Evolutionary conservation across 2,329 filamentous ascomycete species (phyloP).

Genomic region (Neophaeococcomyces mojaviensis): DNA sequence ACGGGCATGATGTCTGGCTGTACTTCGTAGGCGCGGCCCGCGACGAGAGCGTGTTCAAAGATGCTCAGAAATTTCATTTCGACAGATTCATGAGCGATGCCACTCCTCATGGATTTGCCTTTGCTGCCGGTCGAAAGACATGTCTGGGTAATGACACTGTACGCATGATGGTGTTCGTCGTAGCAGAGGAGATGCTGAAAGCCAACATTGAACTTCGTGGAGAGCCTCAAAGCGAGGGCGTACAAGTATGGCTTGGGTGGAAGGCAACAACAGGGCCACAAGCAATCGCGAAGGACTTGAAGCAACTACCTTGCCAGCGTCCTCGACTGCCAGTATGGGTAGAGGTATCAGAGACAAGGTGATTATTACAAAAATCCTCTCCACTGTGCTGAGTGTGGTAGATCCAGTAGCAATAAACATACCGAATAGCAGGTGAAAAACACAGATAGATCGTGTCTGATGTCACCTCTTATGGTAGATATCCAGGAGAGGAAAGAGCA

Average conservation of each 20-base stretch:
- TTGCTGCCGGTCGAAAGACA: neutral
- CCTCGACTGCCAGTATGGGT: constrained; percentile 9
- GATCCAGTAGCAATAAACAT: too few species aligned
- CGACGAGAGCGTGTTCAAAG: neutral
- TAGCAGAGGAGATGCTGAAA: neutral
- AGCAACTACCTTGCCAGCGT: constrained; percentile 21
- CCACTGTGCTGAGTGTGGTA: too few species aligned
- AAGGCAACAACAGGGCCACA: constrained; percentile 11
- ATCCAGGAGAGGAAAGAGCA: too few species aligned
- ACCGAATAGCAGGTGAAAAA: too few species aligned
- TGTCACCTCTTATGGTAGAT: too few species aligned
- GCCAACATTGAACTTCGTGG: constrained; percentile 1
- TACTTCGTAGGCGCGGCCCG: neutral
- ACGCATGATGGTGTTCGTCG: neutral
- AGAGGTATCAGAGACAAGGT: too few species aligned
- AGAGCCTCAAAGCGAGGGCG: constrained; percentile 13
- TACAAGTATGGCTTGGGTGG: constrained; percentile 24
- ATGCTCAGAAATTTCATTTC: neutral
- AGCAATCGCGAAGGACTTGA: constrained; percentile 22
- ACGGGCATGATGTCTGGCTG: neutral
- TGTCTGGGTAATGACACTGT: neutral
- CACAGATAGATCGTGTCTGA: too few species aligned
- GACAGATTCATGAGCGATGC: neutral
- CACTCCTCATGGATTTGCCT: neutral
- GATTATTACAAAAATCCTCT: too few species aligned